Base-by-base conservation (phyloP, 805 yeast species). In the Candida ortonii region DNA sequence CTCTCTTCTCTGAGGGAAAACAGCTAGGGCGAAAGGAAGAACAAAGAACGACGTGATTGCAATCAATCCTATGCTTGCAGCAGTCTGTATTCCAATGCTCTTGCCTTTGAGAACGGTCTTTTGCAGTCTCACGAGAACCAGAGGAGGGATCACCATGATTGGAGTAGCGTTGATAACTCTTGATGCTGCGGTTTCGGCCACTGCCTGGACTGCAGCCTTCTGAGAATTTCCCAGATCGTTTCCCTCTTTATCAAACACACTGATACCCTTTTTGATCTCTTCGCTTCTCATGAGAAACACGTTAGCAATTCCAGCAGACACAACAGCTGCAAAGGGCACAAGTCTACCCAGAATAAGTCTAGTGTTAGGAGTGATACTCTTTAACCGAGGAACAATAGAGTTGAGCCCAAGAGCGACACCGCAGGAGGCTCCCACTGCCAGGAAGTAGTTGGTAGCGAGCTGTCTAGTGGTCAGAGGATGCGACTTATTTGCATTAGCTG, bases 271-370 rank as follows among this genome's bases (percentile, higher is more conserved):
- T 49, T 78, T 78, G 55, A 93, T 80, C 63, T 93, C 99, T 61
- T 89, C 94, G 38, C 90, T 78, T 65, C 99, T 78, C 98, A 93
- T 93, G 41, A 94, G 71, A 53, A 86, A 87, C n/a, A 93, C 96
- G 49, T 93, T 93, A 24, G 88, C 95, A 21, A 93, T 70, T 56
- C 98, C 97, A 1, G 99, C 99, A 33, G 93, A 80, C 1, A 89
- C 97, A 22, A 93, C 99, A 2, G 99, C 99, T 0, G 97, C 97
- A 66, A 93, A 93, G 6, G 99, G 99, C 9, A 93, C 95, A 38
- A 93, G 70, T 47, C 99, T 80, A 25, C 89, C 81, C 36, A 93
- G 62, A 19, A 89, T 70, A 48, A 81, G 63, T 53, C 70, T 78
- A 2, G 97, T 77, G 39, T 67, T 67, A 2, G 95, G 79, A n/a